Evolutionary conservation across 2,329 filamentous ascomycete genomes (phyloP), one percentile per base, ranked within the genome.

Genomic region (Onygenales sp.): DNA sequence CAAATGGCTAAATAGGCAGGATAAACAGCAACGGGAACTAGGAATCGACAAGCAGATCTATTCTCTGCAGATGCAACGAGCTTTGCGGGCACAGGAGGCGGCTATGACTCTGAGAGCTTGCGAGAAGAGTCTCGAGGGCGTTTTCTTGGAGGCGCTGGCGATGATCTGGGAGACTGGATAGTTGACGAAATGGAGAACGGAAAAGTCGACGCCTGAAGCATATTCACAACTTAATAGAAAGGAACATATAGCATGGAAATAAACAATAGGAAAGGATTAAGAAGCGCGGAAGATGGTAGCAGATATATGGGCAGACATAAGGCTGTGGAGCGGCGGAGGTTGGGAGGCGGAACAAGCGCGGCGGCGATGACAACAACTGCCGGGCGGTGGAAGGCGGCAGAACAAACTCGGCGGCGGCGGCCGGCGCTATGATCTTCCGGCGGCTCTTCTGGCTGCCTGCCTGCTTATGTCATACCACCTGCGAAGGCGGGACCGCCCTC

Each of bases 1-100:
- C 56, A 41, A 53, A 44, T 8, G 46, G 54, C 47, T 39, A 52
- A 51, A 53, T 51, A 45, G 14, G 43, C 59, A 55, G 47, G 56
- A 59, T 59, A 53, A 53, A 39, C 43, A 43, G 43, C 14, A 53
- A 45, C 51, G 47, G 51, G 33, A 53, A 48, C 43, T 54, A 46
- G 44, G 50, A 53, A 49, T 41, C 35, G 14, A 39, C 35, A 41
- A 39, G 46, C 21, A 49, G 46, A 11, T 49, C 46, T 49, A 49
- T 49, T 39, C 31, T n/a, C 14, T 27, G 35, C 14, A 36, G 31
- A 39, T 38, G 17, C 21, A 31, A 13, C 17, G 17, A 31, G 21
- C 35, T 27, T 7, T 10, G 13, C 43, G 43, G 33, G 43, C 35
- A 41, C 46, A 5, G 32, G 35, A 32, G 35, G n/a, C 10, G 27